phyloP scores from a whole-genome alignment of 495 filamentous ascomycete species.

The Penicillium steckii region DNA sequence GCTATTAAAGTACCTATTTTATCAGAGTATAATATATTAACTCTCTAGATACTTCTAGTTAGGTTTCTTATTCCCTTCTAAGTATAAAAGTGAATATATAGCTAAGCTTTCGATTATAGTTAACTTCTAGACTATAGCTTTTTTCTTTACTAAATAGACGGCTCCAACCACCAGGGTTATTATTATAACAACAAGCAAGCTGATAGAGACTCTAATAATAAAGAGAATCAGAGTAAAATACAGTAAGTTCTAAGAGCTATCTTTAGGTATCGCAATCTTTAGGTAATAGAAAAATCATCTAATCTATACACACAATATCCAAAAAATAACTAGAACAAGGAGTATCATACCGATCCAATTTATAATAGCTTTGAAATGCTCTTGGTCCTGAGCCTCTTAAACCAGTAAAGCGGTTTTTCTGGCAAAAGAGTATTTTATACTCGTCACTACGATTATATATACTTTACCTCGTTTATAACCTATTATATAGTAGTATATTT shows the following conservation, averaged over 20 bases:
- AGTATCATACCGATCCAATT: conserved; percentile 74
- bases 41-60: too few relatives aligned
- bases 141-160: conserved; percentile 70
- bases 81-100: too few relatives aligned
- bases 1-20: conserved; percentile 79
- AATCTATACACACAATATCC: conserved; percentile 69
- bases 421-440: conserved; percentile 68
- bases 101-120: conserved; percentile 75
- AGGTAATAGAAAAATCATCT: conserved; percentile 74
- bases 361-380: conserved; percentile 83
- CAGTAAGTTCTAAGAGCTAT: conserved; percentile 53
- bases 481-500: conserved; percentile 71
- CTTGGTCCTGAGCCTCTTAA: conserved; percentile 66
- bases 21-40: conserved; percentile 73
- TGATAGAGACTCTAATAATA: conserved; percentile 73
- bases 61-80: too few relatives aligned
- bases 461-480: conserved; percentile 78
- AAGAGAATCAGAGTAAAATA: conserved; percentile 66
- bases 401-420: conserved; percentile 70
- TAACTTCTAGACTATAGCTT: conserved; percentile 75
- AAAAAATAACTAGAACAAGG: conserved; percentile 70
- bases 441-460: conserved; percentile 62
- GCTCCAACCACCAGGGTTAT: conserved; percentile 74
- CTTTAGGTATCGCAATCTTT: conserved; percentile 61
- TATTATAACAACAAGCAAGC: conserved; percentile 72